Evolutionary conservation across 257 asterid species (phyloP), one percentile per base, ranked within the genome.

Genomic region (Prunella vulgaris): DNA sequence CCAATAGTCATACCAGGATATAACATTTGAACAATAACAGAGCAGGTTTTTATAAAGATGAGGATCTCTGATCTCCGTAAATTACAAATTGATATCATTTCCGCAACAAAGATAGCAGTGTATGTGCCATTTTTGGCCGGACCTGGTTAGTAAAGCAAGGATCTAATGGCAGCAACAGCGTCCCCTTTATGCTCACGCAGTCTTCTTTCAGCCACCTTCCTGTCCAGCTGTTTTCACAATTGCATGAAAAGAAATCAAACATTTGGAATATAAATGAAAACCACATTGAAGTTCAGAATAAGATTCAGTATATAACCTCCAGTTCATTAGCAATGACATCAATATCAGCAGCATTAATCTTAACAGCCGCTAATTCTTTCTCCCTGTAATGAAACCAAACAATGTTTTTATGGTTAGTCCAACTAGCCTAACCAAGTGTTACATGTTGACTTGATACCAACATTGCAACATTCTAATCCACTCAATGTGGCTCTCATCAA

Each of bases 101-200:
- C 15, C 33, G 71, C 61, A 14, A 14, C 13, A 3, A 13, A 35
- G 35, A 9, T 13, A 40, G 21, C 66, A 20, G 17, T 21, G 1
- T 42, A 38, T 10, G 13, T 3, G 30, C 72, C 35, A 33, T 7
- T 53, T 52, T 61, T 33, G 0, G 7, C 25, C 14, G 25, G 17
- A 68, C 18, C 8, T 32, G 30, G 48, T 70, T 60, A 87, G 83
- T 85, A 76, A 61, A 93, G 96, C 85, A 93, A 80, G 71, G 93
- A 81, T 74, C 97, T 72, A 60, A 90, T 80, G 78, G 99, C 96
- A 66, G 99, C 95, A 69, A 93, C 96, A 46, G 96, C 92, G 64
- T 93, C 90, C 1, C 96, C 97, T 79, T 90, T 93, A 81, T 90
- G 96, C 81, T 90, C 96, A 4, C 97, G 92, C 67, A 91, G 60